Conservation (phyloP, 768 basidiomycete genomes). For the Phanerodontia chrysosporium region DNA sequence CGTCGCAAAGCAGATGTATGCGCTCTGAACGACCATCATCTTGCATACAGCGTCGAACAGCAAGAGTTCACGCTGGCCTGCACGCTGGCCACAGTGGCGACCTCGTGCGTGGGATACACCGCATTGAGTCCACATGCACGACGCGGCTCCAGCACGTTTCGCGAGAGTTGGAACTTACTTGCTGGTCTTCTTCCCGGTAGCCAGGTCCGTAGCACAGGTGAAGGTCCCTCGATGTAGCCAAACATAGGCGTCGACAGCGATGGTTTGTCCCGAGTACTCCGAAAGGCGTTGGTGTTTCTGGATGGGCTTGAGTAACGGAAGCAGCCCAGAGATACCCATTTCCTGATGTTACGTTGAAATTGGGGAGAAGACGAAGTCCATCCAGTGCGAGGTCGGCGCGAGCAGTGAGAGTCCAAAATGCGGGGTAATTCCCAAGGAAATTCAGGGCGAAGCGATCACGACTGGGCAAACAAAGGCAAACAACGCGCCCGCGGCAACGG, state of each 20-base stretch:
- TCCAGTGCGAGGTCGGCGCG: background rate
- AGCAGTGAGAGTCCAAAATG: background rate
- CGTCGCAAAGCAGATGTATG: background rate
- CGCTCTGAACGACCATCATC: background rate
- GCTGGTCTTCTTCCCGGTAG: slow-evolving; percentile 75
- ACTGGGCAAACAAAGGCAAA: slow-evolving; percentile 1
- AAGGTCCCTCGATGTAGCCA: slow-evolving; percentile 90
- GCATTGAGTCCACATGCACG: background rate
- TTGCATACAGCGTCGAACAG: background rate
- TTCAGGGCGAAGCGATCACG: background rate
- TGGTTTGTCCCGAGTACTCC: slow-evolving; percentile 76
- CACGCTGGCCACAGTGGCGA: background rate
- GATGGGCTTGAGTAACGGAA: slow-evolving; percentile 88
- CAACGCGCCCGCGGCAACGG: slow-evolving; percentile 6
- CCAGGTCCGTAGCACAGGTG: slow-evolving; percentile 86
- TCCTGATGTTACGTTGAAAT: background rate
- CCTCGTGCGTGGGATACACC: background rate
- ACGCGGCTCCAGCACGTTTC: background rate
- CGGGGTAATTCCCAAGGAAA: background rate
- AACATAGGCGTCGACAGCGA: slow-evolving; percentile 94
- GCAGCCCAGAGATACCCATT: slow-evolving; percentile 91
- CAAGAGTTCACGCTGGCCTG: background rate
- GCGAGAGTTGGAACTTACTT: slow-evolving; percentile 51
- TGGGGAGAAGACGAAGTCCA: background rate
- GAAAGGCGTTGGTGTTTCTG: slow-evolving; percentile 74